These are phyloP conservation scores for Spinacia oleracea DNA, from an alignment of 179 eudicot species.

Conservation along the genomic window DNA sequence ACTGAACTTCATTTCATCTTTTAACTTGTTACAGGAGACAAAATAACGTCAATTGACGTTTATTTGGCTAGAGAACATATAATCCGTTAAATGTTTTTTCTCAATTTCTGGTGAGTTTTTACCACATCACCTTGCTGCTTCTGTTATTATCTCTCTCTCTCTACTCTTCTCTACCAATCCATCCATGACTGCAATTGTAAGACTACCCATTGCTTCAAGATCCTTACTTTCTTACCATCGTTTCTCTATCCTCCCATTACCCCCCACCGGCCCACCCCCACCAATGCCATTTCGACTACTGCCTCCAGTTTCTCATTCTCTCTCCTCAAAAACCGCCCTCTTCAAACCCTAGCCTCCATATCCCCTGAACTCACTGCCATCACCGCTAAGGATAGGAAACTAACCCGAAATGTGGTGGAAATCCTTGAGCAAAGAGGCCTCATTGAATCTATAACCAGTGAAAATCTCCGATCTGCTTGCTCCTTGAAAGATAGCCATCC, in stretches of 20 bases:
- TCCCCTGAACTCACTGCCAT: slow-evolving; percentile 1
- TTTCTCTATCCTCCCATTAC: neutral
- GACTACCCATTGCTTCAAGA: slow-evolving; percentile 9
- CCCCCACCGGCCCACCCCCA: too few relatives aligned
- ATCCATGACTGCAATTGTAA: slow-evolving; percentile 15
- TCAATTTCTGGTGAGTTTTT: neutral
- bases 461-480: slow-evolving; percentile 45
- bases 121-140: neutral
- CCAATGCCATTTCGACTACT: neutral
- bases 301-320: neutral
- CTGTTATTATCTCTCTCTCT: neutral
- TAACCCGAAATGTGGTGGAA: slow-evolving; percentile 47
- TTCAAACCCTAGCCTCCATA: neutral
- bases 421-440: slow-evolving; percentile 71
- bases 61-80: neutral
- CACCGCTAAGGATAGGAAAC: neutral
- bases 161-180: too few relatives aligned
- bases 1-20: neutral
- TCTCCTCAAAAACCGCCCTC: neutral
- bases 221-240: neutral
- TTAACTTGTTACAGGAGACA: neutral
- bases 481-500: slow-evolving; percentile 24
- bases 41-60: neutral
- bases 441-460: slow-evolving; percentile 66
- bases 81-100: neutral